These are phyloP conservation scores for Chytriomyces sp. DNA, from an alignment of 192 early-diverging fungal genomes.

Conservation along the genomic window DNA sequence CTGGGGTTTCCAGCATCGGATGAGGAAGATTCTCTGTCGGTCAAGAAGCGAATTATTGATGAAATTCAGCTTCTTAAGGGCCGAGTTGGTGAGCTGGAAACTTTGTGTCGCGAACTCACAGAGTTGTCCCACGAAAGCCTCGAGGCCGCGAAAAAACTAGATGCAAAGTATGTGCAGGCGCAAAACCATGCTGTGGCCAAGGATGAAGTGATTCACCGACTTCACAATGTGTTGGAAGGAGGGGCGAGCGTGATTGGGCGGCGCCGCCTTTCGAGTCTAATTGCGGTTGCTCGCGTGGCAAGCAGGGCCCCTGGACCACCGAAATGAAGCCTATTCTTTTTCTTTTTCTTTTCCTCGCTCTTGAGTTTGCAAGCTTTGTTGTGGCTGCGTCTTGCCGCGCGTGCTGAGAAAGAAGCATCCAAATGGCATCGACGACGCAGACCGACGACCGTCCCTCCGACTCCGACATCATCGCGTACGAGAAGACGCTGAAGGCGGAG, in stretches of 20 bases:
- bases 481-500: constrained; percentile 39
- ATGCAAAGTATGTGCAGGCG: constrained; percentile 2
- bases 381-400: not conserved
- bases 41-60: not conserved
- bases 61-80: not conserved
- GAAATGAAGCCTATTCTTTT: not conserved
- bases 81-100: constrained; percentile 8
- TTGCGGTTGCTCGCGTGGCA: constrained; percentile 3
- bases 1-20: not conserved
- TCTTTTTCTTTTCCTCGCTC: not conserved
- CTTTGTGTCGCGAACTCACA: constrained; percentile 16
- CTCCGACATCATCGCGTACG: constrained; percentile 52
- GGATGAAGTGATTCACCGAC: constrained; percentile 13
- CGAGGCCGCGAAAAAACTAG: constrained; percentile 4
- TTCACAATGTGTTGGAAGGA: constrained; percentile 12
- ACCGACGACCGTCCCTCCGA: constrained; percentile 42
- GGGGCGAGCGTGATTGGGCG: constrained; percentile 18
- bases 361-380: not conserved
- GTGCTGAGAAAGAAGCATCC: not conserved
- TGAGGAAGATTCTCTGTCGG: not conserved
- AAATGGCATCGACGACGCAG: not conserved
- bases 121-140: constrained; percentile 6
- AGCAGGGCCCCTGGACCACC: not conserved
- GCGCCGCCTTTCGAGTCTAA: not conserved
- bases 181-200: not conserved